These are phyloP conservation scores for Fusarium sp. DNA, from an alignment of 2,329 filamentous ascomycete genomes.

Conservation along the genomic window DNA sequence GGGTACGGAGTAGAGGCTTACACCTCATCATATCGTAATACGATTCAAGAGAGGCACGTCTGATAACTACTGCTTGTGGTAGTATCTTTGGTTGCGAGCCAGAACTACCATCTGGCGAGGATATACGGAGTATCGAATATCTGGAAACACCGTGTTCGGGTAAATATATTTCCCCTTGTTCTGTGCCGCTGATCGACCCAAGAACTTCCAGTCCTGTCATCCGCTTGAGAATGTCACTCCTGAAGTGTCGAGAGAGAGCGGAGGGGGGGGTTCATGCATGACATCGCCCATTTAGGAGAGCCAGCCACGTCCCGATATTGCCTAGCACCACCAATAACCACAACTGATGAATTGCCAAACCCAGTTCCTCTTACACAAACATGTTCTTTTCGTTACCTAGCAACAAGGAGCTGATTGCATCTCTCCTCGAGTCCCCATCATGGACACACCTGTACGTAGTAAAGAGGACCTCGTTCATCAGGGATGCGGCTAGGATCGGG, in stretches of 20 bases:
- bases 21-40: slow-evolving; percentile 34
- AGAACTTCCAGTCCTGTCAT: slow-evolving; percentile 16
- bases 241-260: slow-evolving; percentile 14
- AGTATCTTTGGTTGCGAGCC: not conserved
- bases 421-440: slow-evolving; percentile 9
- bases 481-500: slow-evolving; percentile 1
- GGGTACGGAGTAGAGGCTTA: slow-evolving; percentile 17
- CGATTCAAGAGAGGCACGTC: not conserved
- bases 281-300: slow-evolving; percentile 36
- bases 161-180: slow-evolving; percentile 5
- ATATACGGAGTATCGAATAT: not conserved
- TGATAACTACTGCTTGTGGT: not conserved
- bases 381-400: slow-evolving; percentile 10
- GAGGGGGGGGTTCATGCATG: slow-evolving; percentile 43
- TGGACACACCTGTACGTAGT: not conserved
- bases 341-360: slow-evolving; percentile 26
- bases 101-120: not conserved
- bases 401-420: not conserved
- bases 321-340: slow-evolving; percentile 31
- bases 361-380: slow-evolving; percentile 13
- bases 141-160: not conserved
- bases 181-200: slow-evolving; percentile 18
- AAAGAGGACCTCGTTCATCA: slow-evolving; percentile 1
- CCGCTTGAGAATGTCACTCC: slow-evolving; percentile 11
- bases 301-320: slow-evolving; percentile 12